Evolutionary conservation across 1,139 yeast species (phyloP), one percentile per base, ranked within the genome.

Genomic region (Yamadazyma conglobata): DNA sequence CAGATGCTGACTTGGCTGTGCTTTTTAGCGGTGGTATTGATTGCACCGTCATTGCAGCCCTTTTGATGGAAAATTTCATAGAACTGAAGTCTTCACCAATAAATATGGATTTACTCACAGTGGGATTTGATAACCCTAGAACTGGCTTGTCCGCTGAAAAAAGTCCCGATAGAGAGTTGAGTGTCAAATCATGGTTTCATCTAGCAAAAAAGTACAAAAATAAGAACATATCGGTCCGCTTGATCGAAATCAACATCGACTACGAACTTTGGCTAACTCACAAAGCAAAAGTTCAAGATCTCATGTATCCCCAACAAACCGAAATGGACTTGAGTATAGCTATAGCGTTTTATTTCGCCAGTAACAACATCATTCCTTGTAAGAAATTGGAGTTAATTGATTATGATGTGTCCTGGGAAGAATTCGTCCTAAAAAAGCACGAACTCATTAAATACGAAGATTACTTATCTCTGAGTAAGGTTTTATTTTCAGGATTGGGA

Each of bases 321-420:
- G 97, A 88, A 40, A 93, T 91, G 97, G 99, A 91, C 54, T 58
- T 87, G 21, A 84, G 95, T 1, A 91, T 91, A 33, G 96, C 96
- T 0, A 77, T 88, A 39, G 98, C 98, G 0, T 91, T 91, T 50
- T 88, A 82, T 52, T 91, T 89, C 62, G 96, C 97, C 0, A 71
- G 95, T 2, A 65, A 76, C 30, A 84, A 84, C 2, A 25, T 39
- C 1, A 21, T 46, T 3, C 37, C 40, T 2, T 24, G 40, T 14
- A 27, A 17, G 10, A 42, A 42, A 19, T 12, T 42, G 5, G 43
- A 37, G 11, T 48, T 58, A 2, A 28, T 17, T 1, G 39, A 48
- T 24, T 23, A 15, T 10, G 26, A 24, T 5, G 35, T 50, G 3
- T 28, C 33, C 3, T 62, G 52, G 52, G 52, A 49, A 1, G 48